phyloP scores from a whole-genome alignment of 2,329 filamentous ascomycete species.

The Talaromyces sp. region DNA sequence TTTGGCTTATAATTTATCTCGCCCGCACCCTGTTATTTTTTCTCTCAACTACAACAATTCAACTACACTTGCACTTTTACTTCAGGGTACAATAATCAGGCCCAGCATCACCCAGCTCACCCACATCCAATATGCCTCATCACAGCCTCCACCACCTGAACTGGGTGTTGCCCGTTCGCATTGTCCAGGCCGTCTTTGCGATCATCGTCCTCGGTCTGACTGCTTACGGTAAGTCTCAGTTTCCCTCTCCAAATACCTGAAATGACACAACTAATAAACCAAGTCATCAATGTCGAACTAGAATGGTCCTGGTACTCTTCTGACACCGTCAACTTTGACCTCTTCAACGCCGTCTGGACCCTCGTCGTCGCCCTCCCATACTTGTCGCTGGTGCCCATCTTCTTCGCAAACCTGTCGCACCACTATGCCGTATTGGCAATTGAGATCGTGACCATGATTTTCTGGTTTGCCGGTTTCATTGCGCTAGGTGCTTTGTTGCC shows the following conservation, averaged over 20 bases:
- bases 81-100: background rate
- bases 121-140: constrained; percentile 1
- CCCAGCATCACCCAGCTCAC: no score
- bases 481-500: constrained; percentile 64
- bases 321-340: constrained; percentile 67
- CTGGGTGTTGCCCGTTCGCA: constrained; percentile 54
- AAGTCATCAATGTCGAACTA: constrained; percentile 56
- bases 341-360: constrained; percentile 77
- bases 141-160: constrained; percentile 17
- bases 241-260: background rate
- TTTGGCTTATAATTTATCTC: background rate
- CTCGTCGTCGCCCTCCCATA: constrained; percentile 65
- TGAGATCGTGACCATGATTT: constrained; percentile 72
- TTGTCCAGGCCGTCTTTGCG: constrained; percentile 64
- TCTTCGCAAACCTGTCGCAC: constrained; percentile 60
- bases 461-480: constrained; percentile 87
- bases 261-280: background rate
- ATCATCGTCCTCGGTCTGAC: constrained; percentile 73
- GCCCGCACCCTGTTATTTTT: background rate
- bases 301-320: constrained; percentile 48
- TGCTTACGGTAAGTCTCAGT: constrained; percentile 58
- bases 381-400: constrained; percentile 64
- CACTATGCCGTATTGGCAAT: constrained; percentile 63
- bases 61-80: no score
- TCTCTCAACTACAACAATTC: background rate